These are phyloP conservation scores for Clitopilus hobsonii DNA, from an alignment of 768 basidiomycete species.

Conservation along the genomic window DNA sequence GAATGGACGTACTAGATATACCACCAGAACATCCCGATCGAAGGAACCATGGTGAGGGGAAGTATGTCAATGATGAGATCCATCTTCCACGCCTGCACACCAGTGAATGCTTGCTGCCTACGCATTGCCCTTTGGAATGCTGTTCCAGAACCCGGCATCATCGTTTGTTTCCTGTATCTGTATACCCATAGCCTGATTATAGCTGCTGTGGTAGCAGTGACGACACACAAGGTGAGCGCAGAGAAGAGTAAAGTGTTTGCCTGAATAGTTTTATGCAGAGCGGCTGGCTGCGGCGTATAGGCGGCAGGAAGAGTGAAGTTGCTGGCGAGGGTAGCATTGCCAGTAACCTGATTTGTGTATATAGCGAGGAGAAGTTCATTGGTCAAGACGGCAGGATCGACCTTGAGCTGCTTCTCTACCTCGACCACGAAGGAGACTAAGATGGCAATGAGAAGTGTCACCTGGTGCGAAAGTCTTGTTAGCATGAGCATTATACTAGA, in stretches of 20 bases:
- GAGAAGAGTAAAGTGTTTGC: constrained; percentile 6
- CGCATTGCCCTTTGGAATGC: constrained; percentile 8
- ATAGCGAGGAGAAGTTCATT: constrained; percentile 11
- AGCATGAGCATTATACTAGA: neutral
- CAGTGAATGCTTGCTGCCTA: constrained; percentile 12
- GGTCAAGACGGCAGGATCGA: constrained; percentile 6
- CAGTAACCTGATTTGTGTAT: neutral
- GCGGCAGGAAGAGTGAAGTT: neutral
- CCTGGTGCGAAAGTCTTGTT: constrained; percentile 5
- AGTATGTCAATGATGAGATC: constrained; percentile 9
- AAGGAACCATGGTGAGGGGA: constrained; percentile 7
- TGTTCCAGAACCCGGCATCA: constrained; percentile 5
- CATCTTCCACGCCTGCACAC: constrained; percentile 10
- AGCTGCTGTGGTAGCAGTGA: constrained; percentile 2
- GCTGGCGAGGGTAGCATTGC: neutral
- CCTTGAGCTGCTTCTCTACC: constrained; percentile 4
- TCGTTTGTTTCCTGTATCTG: constrained; percentile 4
- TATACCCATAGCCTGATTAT: constrained; percentile 11
- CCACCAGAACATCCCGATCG: constrained; percentile 9
- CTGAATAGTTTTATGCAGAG: neutral
- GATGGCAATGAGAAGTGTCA: constrained; percentile 9
- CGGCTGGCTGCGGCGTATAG: neutral
- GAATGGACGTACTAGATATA: constrained; percentile 11
- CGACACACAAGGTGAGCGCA: constrained; percentile 4
- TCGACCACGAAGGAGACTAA: constrained; percentile 10